These are phyloP conservation scores for Schizochytrium sp. DNA, from an alignment of 108 stramenopile species.

Conservation along the genomic window DNA sequence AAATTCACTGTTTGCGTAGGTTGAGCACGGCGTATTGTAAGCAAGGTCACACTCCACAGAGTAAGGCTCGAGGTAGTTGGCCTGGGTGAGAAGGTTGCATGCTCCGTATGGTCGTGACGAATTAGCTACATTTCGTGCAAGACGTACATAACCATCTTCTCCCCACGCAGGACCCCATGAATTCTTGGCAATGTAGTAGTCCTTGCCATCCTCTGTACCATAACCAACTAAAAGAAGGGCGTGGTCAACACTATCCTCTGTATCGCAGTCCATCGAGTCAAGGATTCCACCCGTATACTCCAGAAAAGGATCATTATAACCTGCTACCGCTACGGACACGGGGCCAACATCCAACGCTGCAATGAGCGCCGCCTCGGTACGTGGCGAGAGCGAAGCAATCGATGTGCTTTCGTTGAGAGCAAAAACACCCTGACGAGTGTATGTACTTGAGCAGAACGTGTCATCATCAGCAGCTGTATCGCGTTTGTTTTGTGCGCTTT, in stretches of 20 bases:
- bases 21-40: not conserved
- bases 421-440: constrained; percentile 40
- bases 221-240: constrained; percentile 64
- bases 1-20: not conserved
- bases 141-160: constrained; percentile 76
- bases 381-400: not conserved
- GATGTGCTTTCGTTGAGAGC: constrained; percentile 29
- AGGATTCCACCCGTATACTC: constrained; percentile 32
- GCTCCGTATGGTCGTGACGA: constrained; percentile 22
- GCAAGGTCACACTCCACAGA: not conserved
- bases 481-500: not conserved
- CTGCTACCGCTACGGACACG: not conserved
- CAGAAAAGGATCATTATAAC: constrained; percentile 31
- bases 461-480: not conserved
- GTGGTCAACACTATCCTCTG: constrained; percentile 61
- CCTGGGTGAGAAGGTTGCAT: constrained; percentile 20
- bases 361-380: constrained; percentile 30
- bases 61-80: constrained; percentile 41
- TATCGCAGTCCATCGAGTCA: constrained; percentile 7
- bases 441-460: not conserved
- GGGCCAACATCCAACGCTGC: not conserved
- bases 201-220: constrained; percentile 64
- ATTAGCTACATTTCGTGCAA: constrained; percentile 46
- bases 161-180: constrained; percentile 87
- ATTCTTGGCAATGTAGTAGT: constrained; percentile 80